phyloP scores from a whole-genome alignment of 2,329 filamentous ascomycete genomes.

The Alternaria ethzedia region DNA sequence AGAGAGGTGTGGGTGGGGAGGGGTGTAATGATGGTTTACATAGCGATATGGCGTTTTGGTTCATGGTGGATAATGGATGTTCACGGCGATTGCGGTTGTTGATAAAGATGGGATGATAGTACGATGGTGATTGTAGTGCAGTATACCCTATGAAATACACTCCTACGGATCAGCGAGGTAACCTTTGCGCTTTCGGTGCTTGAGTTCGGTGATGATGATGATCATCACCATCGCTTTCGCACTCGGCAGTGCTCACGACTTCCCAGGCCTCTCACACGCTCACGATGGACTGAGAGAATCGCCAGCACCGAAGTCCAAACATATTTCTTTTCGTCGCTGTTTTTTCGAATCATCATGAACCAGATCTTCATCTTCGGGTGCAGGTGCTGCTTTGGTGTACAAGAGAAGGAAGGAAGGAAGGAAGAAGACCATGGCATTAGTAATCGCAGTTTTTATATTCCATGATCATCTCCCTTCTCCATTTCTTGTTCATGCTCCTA shows the following conservation, averaged over 20 bases:
- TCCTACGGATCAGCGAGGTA: neutral
- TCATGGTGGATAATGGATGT: neutral
- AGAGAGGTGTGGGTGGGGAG: neutral
- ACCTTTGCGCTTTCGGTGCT: neutral
- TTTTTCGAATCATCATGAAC: neutral
- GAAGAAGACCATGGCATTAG: too few species aligned
- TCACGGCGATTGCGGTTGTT: neutral
- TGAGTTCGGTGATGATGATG: neutral
- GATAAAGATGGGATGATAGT: neutral
- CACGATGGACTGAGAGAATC: too few species aligned
- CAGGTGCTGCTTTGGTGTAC: fast-evolving
- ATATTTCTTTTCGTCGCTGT: neutral
- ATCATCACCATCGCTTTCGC: too few species aligned
- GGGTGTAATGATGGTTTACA: neutral
- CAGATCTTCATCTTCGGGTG: fast-evolving
- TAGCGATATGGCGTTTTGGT: neutral
- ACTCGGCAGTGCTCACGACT: too few species aligned
- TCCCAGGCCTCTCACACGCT: too few species aligned
- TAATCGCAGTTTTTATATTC: neutral
- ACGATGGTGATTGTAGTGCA: neutral
- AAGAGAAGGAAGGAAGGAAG: neutral
- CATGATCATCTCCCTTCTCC: neutral
- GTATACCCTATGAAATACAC: neutral
- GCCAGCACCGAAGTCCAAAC: neutral
- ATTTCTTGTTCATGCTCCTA: too few species aligned